These are phyloP conservation scores for Blepharisma stoltei DNA, from an alignment of 73 alveolate species.

Conservation along the genomic window DNA sequence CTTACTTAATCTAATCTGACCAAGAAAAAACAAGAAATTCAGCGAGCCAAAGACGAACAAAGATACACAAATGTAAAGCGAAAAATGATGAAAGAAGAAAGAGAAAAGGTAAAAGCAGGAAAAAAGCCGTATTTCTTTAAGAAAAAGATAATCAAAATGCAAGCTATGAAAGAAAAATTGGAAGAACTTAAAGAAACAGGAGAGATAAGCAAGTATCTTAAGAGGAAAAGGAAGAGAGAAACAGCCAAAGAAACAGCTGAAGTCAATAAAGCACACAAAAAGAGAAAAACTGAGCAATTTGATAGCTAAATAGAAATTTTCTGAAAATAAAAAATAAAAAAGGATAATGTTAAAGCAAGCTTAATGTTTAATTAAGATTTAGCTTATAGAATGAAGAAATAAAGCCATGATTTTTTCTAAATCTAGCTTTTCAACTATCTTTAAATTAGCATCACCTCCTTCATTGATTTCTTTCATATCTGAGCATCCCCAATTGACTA, in stretches of 20 bases:
- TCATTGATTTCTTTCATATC: conserved; percentile 68
- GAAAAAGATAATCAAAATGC: conserved; percentile 10
- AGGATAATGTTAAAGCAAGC: background rate
- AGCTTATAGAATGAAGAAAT: conserved; percentile 87
- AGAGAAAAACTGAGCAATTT: conserved; percentile 1
- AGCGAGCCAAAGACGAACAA: background rate
- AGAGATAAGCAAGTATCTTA: background rate
- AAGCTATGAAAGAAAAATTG: conserved; percentile 16
- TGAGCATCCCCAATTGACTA: conserved; percentile 95
- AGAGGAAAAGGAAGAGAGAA: conserved; percentile 24
- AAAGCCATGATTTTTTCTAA: conserved; percentile 60
- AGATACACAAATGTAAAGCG: conserved; percentile 7
- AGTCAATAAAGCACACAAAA: background rate
- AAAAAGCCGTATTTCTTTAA: conserved; percentile 18
- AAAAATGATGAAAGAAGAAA: conserved; percentile 19
- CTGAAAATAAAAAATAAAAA: too few relatives aligned
- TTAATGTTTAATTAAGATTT: conserved; percentile 84
- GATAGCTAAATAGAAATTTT: background rate
- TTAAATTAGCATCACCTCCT: conserved; percentile 64
- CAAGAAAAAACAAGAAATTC: conserved; percentile 29
- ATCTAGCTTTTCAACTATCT: conserved; percentile 73
- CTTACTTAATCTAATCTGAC: too few relatives aligned
- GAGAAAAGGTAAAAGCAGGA: conserved; percentile 17
- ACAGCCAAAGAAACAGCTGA: background rate
- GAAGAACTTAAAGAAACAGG: conserved; percentile 17